Conservation (phyloP, 176 grass and related monocot species). For the Calamus simplicifolius region DNA sequence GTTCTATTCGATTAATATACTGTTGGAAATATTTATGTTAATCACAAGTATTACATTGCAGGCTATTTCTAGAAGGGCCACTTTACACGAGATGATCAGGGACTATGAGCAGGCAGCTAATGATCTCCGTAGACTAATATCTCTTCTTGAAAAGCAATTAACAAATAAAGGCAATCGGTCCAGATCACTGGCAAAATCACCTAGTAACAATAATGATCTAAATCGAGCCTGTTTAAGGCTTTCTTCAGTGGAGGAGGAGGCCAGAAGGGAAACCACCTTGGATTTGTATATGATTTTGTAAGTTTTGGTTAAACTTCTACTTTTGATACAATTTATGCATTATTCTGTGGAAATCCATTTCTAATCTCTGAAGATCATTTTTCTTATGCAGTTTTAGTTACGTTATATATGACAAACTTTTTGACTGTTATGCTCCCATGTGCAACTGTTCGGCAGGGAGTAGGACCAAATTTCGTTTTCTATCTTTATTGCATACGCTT, state of each 20-base stretch:
- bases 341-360: neutral
- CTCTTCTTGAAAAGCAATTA: slow-evolving; percentile 70
- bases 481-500: too few relatives aligned
- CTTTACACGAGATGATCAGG: slow-evolving; percentile 67
- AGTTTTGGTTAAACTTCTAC: slow-evolving; percentile 16
- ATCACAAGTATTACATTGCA: slow-evolving; percentile 7
- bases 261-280: slow-evolving; percentile 47
- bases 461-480: too few relatives aligned
- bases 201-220: slow-evolving; percentile 36
- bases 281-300: slow-evolving; percentile 90
- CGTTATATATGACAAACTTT: too few relatives aligned
- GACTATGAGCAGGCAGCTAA: slow-evolving; percentile 68
- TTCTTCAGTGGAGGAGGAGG: slow-evolving; percentile 47
- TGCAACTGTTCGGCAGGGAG: too few relatives aligned
- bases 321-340: neutral
- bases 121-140: slow-evolving; percentile 57
- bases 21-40: too few relatives aligned
- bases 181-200: slow-evolving; percentile 23
- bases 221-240: slow-evolving; percentile 42
- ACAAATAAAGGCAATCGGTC: slow-evolving; percentile 36
- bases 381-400: too few relatives aligned
- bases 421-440: too few relatives aligned
- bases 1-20: too few relatives aligned
- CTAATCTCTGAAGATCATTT: too few relatives aligned
- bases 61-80: slow-evolving; percentile 89